These are phyloP conservation scores for Neurospora crassa DNA, from an alignment of 2,329 filamentous ascomycete species.

Conservation along the genomic window DNA sequence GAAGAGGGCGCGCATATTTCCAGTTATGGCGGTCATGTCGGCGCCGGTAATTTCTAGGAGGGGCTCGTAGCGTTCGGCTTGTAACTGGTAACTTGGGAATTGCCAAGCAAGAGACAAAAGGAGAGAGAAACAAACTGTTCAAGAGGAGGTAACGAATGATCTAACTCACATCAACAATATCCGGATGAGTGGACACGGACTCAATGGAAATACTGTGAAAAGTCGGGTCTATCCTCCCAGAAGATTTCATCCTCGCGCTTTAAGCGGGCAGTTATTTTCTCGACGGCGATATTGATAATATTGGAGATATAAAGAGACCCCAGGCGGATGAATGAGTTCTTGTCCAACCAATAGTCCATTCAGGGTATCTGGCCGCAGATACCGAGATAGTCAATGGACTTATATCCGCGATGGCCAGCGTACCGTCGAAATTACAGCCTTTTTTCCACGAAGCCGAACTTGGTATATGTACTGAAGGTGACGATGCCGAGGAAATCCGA, in stretches of 20 bases:
- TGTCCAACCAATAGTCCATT: constrained; percentile 26
- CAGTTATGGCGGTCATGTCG: constrained; percentile 25
- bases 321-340: constrained; percentile 25
- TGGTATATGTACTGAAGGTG: constrained; percentile 25
- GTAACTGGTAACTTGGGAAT: neutral
- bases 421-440: constrained; percentile 27
- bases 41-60: constrained; percentile 22
- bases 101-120: no score
- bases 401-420: constrained; percentile 20
- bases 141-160: no score
- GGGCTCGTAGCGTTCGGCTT: no score
- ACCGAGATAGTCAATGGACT: constrained; percentile 24
- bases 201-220: constrained; percentile 32
- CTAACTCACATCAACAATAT: constrained; percentile 25
- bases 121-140: no score
- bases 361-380: constrained; percentile 22
- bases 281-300: constrained; percentile 17
- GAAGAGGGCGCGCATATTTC: constrained; percentile 21
- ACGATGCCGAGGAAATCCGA: constrained; percentile 32
- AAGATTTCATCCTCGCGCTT: constrained; percentile 20
- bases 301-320: constrained; percentile 22
- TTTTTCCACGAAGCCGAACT: constrained; percentile 32
- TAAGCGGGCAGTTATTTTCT: constrained; percentile 20
- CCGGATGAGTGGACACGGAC: constrained; percentile 23
- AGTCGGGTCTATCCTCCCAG: constrained; percentile 24